Evolutionary conservation across 306 rosid genomes (phyloP).

Genomic region (Chamaecrista fasciculata): DNA sequence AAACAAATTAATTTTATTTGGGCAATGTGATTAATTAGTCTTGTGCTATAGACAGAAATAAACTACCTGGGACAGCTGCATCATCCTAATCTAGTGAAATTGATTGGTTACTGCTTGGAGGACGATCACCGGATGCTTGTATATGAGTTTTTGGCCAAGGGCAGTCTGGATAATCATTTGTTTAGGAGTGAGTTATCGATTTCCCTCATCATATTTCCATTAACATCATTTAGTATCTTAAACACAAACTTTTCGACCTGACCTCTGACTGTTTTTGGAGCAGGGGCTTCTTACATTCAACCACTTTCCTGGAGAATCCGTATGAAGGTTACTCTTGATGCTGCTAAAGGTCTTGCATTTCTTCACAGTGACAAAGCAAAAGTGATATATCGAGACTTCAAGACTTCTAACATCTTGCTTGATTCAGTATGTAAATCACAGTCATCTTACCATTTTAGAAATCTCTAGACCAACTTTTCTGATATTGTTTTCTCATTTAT

Average conservation of each 20-base stretch:
- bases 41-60: slow-evolving; percentile 67
- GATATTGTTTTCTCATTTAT: slow-evolving; percentile 25
- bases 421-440: slow-evolving; percentile 58
- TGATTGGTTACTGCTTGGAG: slow-evolving; percentile 88
- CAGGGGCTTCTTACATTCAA: slow-evolving; percentile 78
- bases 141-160: slow-evolving; percentile 78
- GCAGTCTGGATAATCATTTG: slow-evolving; percentile 91
- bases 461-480: slow-evolving; percentile 21
- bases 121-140: slow-evolving; percentile 87
- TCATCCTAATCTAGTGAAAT: slow-evolving; percentile 89
- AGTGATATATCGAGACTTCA: slow-evolving; percentile 87
- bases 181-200: slow-evolving; percentile 76
- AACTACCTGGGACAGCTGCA: slow-evolving; percentile 85
- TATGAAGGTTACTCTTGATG: slow-evolving; percentile 76
- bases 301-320: slow-evolving; percentile 90
- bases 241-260: slow-evolving; percentile 4
- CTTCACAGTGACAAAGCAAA: slow-evolving; percentile 86
- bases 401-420: slow-evolving; percentile 78
- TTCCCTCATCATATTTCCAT: slow-evolving; percentile 3
- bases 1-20: background rate
- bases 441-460: slow-evolving; percentile 17
- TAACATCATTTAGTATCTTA: slow-evolving; percentile 9
- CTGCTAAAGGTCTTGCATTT: slow-evolving; percentile 91
- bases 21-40: slow-evolving; percentile 20
- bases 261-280: slow-evolving; percentile 25